These are phyloP conservation scores for Gossypium trilobum DNA, from an alignment of 441 rosid species.

Conservation along the genomic window DNA sequence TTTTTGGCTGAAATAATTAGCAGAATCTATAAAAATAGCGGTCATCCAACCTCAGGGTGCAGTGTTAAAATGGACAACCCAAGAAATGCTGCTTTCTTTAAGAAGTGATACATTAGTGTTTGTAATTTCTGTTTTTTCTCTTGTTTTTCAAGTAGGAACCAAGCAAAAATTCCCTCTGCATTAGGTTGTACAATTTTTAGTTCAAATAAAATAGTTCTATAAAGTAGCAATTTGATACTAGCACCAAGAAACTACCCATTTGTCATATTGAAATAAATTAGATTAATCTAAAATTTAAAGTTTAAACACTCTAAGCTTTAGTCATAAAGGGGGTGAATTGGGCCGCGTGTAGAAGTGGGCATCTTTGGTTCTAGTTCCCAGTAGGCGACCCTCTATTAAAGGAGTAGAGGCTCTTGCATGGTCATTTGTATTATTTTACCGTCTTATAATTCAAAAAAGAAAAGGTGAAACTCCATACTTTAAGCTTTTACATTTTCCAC, in stretches of 20 bases:
- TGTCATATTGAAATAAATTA: neutral
- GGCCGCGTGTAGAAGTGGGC: neutral
- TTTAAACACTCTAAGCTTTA: neutral
- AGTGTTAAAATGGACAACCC: neutral
- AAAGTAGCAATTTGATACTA: neutral
- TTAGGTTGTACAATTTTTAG: neutral
- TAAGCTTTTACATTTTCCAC: neutral
- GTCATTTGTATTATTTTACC: neutral
- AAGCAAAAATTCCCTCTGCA: neutral
- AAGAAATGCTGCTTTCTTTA: neutral
- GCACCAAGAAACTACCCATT: neutral
- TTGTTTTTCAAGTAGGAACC: neutral
- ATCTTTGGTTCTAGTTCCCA: neutral
- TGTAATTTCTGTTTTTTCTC: neutral
- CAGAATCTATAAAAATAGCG: neutral
- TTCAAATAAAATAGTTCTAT: neutral
- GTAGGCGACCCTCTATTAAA: neutral
- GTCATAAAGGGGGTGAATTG: neutral
- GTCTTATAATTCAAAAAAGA: neutral
- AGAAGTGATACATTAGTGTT: constrained; percentile 1
- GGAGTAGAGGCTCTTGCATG: neutral
- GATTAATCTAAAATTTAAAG: neutral
- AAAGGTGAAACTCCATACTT: neutral
- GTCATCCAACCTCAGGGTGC: neutral
- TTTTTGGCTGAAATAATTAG: neutral